phyloP scores from a whole-genome alignment of 2,329 filamentous ascomycete species.

The Arthrinium phaeospermum region DNA sequence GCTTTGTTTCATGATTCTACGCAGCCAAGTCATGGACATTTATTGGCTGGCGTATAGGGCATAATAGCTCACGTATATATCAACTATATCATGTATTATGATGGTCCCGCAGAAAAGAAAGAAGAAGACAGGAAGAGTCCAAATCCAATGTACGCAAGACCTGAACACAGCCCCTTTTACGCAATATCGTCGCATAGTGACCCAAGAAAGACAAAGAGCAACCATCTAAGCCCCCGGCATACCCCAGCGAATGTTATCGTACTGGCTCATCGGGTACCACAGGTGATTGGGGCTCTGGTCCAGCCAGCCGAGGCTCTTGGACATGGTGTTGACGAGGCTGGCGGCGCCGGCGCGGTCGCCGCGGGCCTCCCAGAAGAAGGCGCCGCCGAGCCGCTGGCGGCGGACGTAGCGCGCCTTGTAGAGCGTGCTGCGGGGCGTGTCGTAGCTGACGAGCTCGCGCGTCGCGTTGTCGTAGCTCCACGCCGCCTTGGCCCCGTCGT shows the following conservation, averaged over 20 bases:
- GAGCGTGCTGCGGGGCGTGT: constrained; percentile 62
- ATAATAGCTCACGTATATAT: neutral
- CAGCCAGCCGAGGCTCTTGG: constrained; percentile 52
- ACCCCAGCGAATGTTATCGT: constrained; percentile 57
- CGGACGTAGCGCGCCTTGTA: constrained; percentile 70
- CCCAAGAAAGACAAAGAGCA: neutral
- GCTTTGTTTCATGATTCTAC: neutral
- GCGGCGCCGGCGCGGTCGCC: constrained; percentile 59
- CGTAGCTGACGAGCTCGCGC: constrained; percentile 73
- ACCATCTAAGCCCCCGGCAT: neutral
- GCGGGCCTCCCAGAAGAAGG: constrained; percentile 85
- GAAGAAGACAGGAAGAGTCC: neutral
- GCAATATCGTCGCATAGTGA: neutral
- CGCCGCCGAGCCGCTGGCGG: constrained; percentile 68
- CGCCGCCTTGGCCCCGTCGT: constrained; percentile 65
- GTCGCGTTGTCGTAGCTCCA: constrained; percentile 70
- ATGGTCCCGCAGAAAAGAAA: neutral
- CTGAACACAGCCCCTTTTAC: neutral
- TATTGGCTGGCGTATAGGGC: neutral
- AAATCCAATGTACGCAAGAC: neutral
- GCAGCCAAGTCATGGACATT: neutral
- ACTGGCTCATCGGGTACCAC: constrained; percentile 60
- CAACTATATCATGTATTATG: neutral
- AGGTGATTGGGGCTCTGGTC: constrained; percentile 60
- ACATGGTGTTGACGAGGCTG: constrained; percentile 65